These are phyloP conservation scores for Pleurotus citrinopileatus DNA, from an alignment of 768 basidiomycete genomes.

Conservation along the genomic window DNA sequence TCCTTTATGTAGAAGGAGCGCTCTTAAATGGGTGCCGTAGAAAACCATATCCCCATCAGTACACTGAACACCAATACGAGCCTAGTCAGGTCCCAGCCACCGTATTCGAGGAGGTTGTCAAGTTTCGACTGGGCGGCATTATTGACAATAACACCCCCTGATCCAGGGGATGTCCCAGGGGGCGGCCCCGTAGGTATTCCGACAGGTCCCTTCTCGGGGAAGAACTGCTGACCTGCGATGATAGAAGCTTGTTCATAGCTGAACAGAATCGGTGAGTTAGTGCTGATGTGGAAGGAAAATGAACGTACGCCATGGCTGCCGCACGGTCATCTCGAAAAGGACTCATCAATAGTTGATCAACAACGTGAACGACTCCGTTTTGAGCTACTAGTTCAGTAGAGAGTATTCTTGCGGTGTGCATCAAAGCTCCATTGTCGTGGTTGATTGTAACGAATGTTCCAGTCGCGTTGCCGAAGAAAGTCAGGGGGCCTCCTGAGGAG, in stretches of 20 bases:
- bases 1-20: not conserved
- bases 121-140: not conserved
- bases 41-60: constrained; percentile 7
- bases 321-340: constrained; percentile 1
- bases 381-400: constrained; percentile 46
- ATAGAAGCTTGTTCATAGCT: constrained; percentile 1
- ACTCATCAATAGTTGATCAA: constrained; percentile 23
- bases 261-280: not conserved
- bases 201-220: constrained; percentile 4
- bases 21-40: constrained; percentile 1
- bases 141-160: not conserved
- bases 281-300: not conserved
- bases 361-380: constrained; percentile 57
- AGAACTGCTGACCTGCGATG: not conserved
- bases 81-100: not conserved
- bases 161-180: not conserved
- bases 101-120: not conserved
- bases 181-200: not conserved
- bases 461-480: constrained; percentile 39
- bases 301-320: not conserved
- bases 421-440: not conserved
- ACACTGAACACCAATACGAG: not conserved
- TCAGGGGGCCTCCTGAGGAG: constrained; percentile 35
- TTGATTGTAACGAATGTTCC: constrained; percentile 40
- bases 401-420: constrained; percentile 41